Base-by-base conservation (phyloP, 345 rosid genomes). In the Reutealis trisperma region DNA sequence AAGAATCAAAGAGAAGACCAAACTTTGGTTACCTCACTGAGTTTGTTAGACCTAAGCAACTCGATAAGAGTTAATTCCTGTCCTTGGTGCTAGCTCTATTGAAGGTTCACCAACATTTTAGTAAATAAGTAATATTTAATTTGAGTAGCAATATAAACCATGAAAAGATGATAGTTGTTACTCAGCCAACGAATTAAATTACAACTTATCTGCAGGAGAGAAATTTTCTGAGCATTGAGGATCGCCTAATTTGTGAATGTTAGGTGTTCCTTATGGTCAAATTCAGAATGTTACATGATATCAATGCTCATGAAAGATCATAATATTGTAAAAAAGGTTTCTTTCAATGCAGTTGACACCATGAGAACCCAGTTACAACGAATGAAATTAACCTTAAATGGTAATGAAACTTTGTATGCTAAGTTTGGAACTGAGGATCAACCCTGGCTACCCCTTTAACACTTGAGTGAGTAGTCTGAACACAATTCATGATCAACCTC, bases 1-100 rank as follows among this genome's bases (percentile, higher is more conserved):
- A 67, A 42, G 67, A 54, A 60, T 52, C 63, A 24, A 66, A 71
- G 58, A 70, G 24, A 82, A 62, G 8, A 70, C 12, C 37, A 16
- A 34, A 65, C 67, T 54, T 55, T 6, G 5, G 37, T 19, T 16
- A 51, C 70, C 57, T 44, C 27, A 30, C 60, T 15, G 32, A 22
- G 57, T 60, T 52, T 52, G 21, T 52, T 15, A 52, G 57, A 52
- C 3, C 57, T 52, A 52, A 52, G 13, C 57, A 52, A 52, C 57
- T 52, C 57, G 2, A 52, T 13, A 52, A 52, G 21, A 52, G 16
- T 52, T 52, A 4, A 52, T 52, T 14, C 57, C 16, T 52, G 13
- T 15, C 16, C 57, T 15, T 52, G 57, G 16, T 52, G 57, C 57
- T 14, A 10, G 57, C 57, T 52, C 12, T 4, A 15, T 49, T 12